Evolutionary conservation across 176 grass and related monocot genomes (phyloP), one percentile per base, ranked within the genome.

Genomic region (Eragrostis nindensis): DNA sequence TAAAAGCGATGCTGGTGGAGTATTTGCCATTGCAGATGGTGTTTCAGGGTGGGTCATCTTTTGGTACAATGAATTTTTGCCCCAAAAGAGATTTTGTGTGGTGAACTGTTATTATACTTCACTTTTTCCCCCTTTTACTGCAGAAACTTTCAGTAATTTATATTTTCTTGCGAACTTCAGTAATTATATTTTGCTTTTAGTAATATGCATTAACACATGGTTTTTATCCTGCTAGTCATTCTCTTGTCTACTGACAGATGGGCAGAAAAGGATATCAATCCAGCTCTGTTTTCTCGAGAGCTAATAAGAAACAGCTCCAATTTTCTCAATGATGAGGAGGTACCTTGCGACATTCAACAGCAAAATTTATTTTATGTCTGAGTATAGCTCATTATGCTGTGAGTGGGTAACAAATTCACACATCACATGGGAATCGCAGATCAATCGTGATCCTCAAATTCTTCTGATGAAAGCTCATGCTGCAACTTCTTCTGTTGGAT

Each of bases 11-110:
- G 83, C 75, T 56, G 48, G 77, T 11, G 88, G 95, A 86, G 81
- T 91, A 76, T 86, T 98, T 85, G 95, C 92, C 57, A 84, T 98
- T 73, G 95, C 95, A 65, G 95, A 98, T 73, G 95, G 95, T 39
- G 95, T 98, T 89, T 98, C 95, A 48, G 95, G 88, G 95, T 95
- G 84, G 0, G 73, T 60, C 55, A 78, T 84, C 72, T 36, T 68
- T 68, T 30, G 16, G 57, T 56, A 17, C 53, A 55, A 72, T 30
- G n/a, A n/a, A n/a, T n/a, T 1, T 64, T 6, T 49, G 17, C 13
- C 32, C 27, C 16, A 5, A 3, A 36, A 61, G 61, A 82, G 74
- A 22, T 30, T 54, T 10, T n/a, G 27, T 74, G n/a, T 43, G 71
- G 19, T 63, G 24, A 78, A 62, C n/a, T 42, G n/a, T n/a, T n/a